phyloP scores from a whole-genome alignment of 108 stramenopile species.

The Epithemia pelagica region DNA sequence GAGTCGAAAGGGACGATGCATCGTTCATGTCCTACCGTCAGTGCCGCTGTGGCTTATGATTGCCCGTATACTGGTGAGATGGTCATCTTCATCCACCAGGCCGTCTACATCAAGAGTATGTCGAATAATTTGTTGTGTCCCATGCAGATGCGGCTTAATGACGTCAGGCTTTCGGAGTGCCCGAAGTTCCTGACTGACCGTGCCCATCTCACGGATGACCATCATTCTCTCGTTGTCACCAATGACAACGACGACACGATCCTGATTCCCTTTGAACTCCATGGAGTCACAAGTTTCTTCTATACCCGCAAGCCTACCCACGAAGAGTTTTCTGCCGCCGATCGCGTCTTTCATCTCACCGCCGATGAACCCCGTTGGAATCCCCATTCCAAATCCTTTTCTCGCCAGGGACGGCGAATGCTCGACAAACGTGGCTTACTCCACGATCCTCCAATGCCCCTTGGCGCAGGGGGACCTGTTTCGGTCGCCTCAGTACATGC shows the following conservation, averaged over 20 bases:
- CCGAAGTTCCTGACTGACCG: slow-evolving; percentile 7
- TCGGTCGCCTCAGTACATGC: background rate
- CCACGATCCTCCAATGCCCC: background rate
- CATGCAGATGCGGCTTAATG: slow-evolving; percentile 28
- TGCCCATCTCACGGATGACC: background rate
- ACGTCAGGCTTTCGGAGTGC: slow-evolving; percentile 17
- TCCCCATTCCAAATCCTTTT: background rate
- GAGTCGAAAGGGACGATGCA: background rate
- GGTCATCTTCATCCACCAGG: slow-evolving; percentile 25
- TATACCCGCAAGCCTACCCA: background rate
- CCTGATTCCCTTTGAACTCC: background rate
- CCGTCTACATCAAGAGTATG: slow-evolving; percentile 18
- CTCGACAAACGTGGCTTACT: background rate
- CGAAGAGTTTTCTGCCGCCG: background rate
- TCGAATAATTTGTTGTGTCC: slow-evolving; percentile 28
- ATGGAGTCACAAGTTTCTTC: background rate
- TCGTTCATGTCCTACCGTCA: slow-evolving; percentile 18
- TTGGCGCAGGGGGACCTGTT: background rate
- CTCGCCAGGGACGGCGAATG: background rate
- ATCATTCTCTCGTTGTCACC: background rate
- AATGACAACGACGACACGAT: background rate
- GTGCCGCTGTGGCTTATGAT: slow-evolving; percentile 25
- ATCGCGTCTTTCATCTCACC: background rate
- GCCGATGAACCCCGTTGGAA: background rate
- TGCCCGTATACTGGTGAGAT: slow-evolving; percentile 15